These are phyloP conservation scores for Naganishia randhawae DNA, from an alignment of 768 basidiomycete genomes.

Conservation along the genomic window DNA sequence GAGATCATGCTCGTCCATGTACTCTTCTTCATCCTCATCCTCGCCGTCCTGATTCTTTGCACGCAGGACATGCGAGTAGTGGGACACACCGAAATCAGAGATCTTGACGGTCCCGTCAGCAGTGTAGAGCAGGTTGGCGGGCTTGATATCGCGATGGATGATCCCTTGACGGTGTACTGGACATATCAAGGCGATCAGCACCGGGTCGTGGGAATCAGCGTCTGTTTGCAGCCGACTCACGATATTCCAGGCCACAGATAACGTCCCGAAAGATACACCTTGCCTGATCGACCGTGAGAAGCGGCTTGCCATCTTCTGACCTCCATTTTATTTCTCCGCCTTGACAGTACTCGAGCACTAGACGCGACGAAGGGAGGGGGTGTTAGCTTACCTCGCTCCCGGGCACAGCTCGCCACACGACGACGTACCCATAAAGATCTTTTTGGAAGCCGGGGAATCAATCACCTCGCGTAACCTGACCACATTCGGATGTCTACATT, in stretches of 20 bases:
- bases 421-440: constrained; percentile 86
- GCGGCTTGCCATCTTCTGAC: constrained; percentile 61
- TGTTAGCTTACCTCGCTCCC: not conserved
- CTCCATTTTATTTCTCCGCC: constrained; percentile 95
- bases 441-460: constrained; percentile 79
- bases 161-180: constrained; percentile 95
- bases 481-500: constrained; percentile 82
- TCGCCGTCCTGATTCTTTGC: constrained; percentile 62
- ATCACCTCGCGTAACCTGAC: constrained; percentile 90
- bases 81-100: constrained; percentile 95
- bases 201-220: not conserved
- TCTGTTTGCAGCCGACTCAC: constrained; percentile 57
- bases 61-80: constrained; percentile 84
- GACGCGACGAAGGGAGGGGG: constrained; percentile 3
- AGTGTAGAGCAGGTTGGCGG: constrained; percentile 90
- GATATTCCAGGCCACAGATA: constrained; percentile 87
- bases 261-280: constrained; percentile 87
- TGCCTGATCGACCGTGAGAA: constrained; percentile 77
- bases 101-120: constrained; percentile 88
- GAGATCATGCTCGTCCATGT: constrained; percentile 78
- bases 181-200: constrained; percentile 21
- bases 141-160: constrained; percentile 99
- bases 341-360: constrained; percentile 93
- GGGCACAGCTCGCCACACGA: not conserved
- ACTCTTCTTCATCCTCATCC: constrained; percentile 57